Percentiles rank a stretch among this genome's conserved stretches.
Evolutionary conservation across 2,329 filamentous ascomycete species (phyloP).

Genomic region (Calonectria montana): DNA sequence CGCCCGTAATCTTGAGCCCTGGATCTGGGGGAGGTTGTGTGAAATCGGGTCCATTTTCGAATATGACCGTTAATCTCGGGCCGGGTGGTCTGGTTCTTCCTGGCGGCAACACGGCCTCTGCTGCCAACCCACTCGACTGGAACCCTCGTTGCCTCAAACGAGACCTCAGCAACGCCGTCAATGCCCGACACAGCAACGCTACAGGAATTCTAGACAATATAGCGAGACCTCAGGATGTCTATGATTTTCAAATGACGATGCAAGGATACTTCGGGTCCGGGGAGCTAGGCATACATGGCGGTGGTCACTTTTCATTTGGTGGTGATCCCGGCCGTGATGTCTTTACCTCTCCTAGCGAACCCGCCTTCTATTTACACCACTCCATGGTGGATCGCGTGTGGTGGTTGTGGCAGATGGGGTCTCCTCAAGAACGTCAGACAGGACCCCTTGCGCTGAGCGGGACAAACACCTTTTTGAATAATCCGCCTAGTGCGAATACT

Average conservation of each 20-base stretch:
- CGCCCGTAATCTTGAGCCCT: conserved; percentile 48
- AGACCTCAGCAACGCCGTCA: conserved; percentile 45
- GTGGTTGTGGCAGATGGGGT: not conserved
- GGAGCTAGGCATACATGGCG: conserved; percentile 49
- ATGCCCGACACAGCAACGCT: conserved; percentile 40
- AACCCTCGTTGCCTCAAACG: conserved; percentile 58
- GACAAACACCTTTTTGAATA: not conserved
- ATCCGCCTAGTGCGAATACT: not conserved
- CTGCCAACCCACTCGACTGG: conserved; percentile 45
- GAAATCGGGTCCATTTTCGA: conserved; percentile 59
- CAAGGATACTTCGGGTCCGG: conserved; percentile 48
- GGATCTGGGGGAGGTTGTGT: conserved; percentile 69
- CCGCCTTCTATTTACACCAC: conserved; percentile 43
- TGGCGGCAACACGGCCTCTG: conserved; percentile 35
- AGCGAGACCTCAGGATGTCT: conserved; percentile 48
- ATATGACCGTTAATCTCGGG: conserved; percentile 55
- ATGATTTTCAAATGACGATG: conserved; percentile 58
- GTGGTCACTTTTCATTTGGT: conserved; percentile 52
- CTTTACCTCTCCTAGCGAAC: conserved; percentile 52
- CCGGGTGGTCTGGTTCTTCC: conserved; percentile 48
- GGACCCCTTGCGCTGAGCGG: not conserved
- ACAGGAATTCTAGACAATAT: conserved; percentile 52
- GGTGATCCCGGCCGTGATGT: conserved; percentile 57
- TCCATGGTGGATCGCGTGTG: not conserved
- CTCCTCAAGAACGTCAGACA: not conserved